These are phyloP conservation scores for Nothophytophthora sp. DNA, from an alignment of 352 stramenopile species.

Conservation along the genomic window DNA sequence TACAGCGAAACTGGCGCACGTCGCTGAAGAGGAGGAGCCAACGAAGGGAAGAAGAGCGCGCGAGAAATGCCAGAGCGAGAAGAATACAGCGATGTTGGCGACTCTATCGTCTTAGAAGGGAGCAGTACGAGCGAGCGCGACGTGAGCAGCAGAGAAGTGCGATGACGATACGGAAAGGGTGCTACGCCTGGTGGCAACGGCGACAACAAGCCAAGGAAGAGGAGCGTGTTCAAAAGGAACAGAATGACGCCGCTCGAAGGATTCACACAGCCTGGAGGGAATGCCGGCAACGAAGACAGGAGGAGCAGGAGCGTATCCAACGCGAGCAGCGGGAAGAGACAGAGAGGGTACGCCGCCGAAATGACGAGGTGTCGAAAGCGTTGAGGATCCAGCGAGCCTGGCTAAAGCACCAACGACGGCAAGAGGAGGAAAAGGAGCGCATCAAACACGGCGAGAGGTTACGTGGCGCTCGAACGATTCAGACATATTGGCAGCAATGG, in stretches of 20 bases:
- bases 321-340: background rate
- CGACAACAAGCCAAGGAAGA: background rate
- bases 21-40: constrained; percentile 7
- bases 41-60: constrained; percentile 1
- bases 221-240: background rate
- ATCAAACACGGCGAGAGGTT: background rate
- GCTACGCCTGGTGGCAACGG: background rate
- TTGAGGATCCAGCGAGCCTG: constrained; percentile 14
- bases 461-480: constrained; percentile 8
- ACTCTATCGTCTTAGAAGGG: background rate
- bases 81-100: background rate
- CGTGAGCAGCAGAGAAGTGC: background rate
- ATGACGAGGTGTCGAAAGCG: constrained; percentile 7
- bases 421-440: background rate
- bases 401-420: background rate
- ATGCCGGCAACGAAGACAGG: background rate
- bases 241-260: background rate
- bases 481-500: constrained; percentile 15
- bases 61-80: constrained; percentile 1
- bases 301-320: background rate
- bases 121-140: no score
- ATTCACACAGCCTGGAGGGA: background rate
- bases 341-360: background rate
- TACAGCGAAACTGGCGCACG: constrained; percentile 9
- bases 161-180: background rate